Conservation (phyloP, 768 basidiomycete species). For the Pisolithus albus region DNA sequence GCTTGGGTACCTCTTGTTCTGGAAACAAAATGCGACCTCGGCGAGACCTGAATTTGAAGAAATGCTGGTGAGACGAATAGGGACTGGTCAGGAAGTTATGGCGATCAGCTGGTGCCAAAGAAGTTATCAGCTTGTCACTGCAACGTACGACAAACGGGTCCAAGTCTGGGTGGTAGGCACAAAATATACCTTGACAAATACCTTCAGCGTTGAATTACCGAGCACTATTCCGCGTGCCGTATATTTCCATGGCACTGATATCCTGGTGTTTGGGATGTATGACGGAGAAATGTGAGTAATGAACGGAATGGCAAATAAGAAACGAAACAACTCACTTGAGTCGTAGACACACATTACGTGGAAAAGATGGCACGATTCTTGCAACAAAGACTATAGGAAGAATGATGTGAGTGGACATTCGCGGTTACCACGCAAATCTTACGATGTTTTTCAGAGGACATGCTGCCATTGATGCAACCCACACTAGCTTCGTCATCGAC, state of each 20-base stretch:
- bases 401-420: too few relatives aligned
- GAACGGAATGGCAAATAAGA: background rate
- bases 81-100: conserved; percentile 8
- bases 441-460: too few relatives aligned
- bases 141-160: background rate
- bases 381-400: background rate
- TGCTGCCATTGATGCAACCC: too few relatives aligned
- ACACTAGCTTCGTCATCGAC: too few relatives aligned
- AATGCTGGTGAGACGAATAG: background rate
- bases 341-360: background rate
- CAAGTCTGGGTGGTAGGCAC: background rate
- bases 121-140: background rate
- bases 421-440: too few relatives aligned
- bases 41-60: conserved; percentile 1
- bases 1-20: conserved; percentile 4
- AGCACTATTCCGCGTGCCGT: background rate
- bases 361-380: background rate
- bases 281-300: conserved; percentile 1
- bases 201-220: background rate
- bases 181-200: background rate
- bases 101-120: background rate
- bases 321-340: background rate
- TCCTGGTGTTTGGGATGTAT: conserved; percentile 4
- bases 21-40: background rate
- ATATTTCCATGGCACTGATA: background rate